These are phyloP conservation scores for Penium margaritaceum DNA, from an alignment of 139 green algal species.

Conservation along the genomic window DNA sequence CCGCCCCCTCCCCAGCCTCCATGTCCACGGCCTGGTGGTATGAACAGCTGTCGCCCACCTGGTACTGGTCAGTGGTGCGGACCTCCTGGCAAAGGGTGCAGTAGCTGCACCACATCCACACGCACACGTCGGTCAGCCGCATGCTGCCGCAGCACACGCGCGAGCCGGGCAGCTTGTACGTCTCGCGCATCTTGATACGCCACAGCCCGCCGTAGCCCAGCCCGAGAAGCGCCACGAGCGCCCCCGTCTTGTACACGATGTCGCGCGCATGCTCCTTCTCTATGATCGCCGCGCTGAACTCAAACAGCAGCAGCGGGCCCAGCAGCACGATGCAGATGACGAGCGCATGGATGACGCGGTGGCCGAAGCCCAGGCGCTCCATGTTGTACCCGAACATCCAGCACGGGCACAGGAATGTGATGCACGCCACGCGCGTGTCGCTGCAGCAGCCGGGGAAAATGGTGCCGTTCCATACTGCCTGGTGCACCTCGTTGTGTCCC, in stretches of 20 bases:
- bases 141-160: not conserved
- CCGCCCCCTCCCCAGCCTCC: too few species aligned
- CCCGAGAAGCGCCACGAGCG: slow-evolving; percentile 5
- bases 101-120: slow-evolving; percentile 5
- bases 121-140: not conserved
- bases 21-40: too few species aligned
- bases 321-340: slow-evolving; percentile 11
- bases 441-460: not conserved
- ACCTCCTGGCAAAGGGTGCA: slow-evolving; percentile 23
- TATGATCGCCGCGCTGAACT: slow-evolving; percentile 8
- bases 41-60: slow-evolving; percentile 4
- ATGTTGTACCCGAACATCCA: slow-evolving; percentile 22
- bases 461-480: slow-evolving; percentile 13
- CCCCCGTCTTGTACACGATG: not conserved
- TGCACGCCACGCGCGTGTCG: slow-evolving; percentile 2
- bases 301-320: slow-evolving; percentile 25
- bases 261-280: not conserved
- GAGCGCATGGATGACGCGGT: slow-evolving; percentile 24
- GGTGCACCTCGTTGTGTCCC: not conserved
- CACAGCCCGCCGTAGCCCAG: slow-evolving; percentile 26
- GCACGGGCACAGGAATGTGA: slow-evolving; percentile 4
- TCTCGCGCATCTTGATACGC: slow-evolving; percentile 21
- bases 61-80: slow-evolving; percentile 28
- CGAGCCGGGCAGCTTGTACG: not conserved
- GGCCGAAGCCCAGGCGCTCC: slow-evolving; percentile 22